Base-by-base conservation (phyloP, 2,329 filamentous ascomycete species). In the Scedosporium aurantiacum region DNA sequence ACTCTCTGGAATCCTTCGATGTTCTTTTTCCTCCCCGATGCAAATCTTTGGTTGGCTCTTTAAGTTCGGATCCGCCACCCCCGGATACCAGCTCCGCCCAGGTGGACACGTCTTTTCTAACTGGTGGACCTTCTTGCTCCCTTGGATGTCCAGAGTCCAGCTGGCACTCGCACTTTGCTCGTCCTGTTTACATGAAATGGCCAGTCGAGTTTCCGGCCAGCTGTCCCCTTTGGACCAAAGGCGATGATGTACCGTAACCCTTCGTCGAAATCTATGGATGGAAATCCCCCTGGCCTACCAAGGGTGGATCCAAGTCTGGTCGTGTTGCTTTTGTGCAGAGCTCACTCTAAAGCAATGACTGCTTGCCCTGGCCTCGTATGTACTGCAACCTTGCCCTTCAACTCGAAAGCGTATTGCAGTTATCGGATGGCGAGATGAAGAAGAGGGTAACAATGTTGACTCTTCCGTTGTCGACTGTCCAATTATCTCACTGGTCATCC, bases 41-140 rank as follows among this genome's bases (percentile, higher is more conserved):
- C n/a, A 37, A 43, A 16, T 40, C 43, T 18, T 58, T 21, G 4
- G 37, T 25, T 23, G 5, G 23, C 8, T 14, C 45, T 37, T 27
- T 16, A 14, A n/a, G n/a, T 43, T 47, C 37, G 14, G 25, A 16
- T 50, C 58, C 58, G 32, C 41, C 21, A 52, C 21, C 32, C 32
- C 43, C n/a, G 23, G 16, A 32, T 16, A n/a, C n/a, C 25, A 25
- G n/a, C n/a, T 43, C 47, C 25, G 54, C 18, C 25, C 10, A 14
- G 16, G 32, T 37, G 21, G 16, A 32, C 1, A 21, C 6, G 6
- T 21, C 37, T 12, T 5, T 28, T 60, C 58, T 28, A 47, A 60
- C 47, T 60, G 58, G 58, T 60, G 58, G 58, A 60, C n/a, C 32
- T 55, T 60, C 12, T 32, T 21, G 21, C 25, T 43, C 27, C 5